Conservation (phyloP, 2,329 filamentous ascomycete genomes). For the Lecanicillium sp. region DNA sequence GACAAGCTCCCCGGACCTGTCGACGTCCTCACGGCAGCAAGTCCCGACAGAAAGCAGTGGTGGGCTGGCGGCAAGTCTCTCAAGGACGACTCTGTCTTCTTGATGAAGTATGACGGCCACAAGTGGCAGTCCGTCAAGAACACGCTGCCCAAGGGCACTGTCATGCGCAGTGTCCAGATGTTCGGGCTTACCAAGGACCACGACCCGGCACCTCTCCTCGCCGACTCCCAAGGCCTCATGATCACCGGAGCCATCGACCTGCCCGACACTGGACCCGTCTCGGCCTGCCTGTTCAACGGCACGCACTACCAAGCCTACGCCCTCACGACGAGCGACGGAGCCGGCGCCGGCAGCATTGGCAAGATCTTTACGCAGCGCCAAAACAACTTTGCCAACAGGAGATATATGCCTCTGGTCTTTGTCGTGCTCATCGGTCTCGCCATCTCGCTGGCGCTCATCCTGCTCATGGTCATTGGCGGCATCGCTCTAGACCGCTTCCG, state of each 20-base stretch:
- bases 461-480: conserved; percentile 69
- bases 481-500: conserved; percentile 69
- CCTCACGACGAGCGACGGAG: conserved; percentile 63
- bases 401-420: conserved; percentile 64
- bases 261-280: conserved; percentile 70
- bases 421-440: conserved; percentile 76
- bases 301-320: conserved; percentile 71
- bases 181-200: conserved; percentile 67
- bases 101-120: conserved; percentile 75
- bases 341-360: conserved; percentile 66
- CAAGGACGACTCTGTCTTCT: conserved; percentile 61
- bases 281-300: conserved; percentile 84
- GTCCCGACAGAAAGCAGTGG: conserved; percentile 62
- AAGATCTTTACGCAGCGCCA: conserved; percentile 78
- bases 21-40: conserved; percentile 68
- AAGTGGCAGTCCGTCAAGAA: conserved; percentile 62
- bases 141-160: conserved; percentile 57
- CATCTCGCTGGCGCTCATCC: conserved; percentile 70
- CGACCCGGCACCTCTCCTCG: conserved; percentile 55
- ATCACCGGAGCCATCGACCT: conserved; percentile 79
- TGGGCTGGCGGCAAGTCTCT: conserved; percentile 72
- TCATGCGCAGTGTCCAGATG: conserved; percentile 75
- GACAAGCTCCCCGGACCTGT: conserved; percentile 72
- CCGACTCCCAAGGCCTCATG: conserved; percentile 65
- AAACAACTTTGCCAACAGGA: conserved; percentile 57